Conservation (phyloP, 2,329 filamentous ascomycete species). For the Aspergillus sp. region DNA sequence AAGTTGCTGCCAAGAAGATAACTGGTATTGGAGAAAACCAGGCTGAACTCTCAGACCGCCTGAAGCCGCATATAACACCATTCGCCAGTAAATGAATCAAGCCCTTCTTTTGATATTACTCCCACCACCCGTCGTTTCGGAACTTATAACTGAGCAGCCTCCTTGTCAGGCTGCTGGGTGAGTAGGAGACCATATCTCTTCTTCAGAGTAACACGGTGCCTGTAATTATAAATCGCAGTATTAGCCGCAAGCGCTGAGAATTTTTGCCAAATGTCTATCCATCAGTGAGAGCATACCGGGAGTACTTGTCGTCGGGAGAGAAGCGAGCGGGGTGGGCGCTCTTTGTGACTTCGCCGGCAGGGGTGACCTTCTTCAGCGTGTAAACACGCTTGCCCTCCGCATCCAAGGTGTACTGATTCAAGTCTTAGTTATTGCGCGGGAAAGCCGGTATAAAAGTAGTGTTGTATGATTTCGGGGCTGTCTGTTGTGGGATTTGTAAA, state of each 20-base stretch:
- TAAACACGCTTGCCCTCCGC: slow-evolving; percentile 84
- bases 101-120: slow-evolving; percentile 32
- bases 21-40: slow-evolving; percentile 20
- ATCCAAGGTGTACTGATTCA: slow-evolving; percentile 75
- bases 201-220: slow-evolving; percentile 93
- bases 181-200: slow-evolving; percentile 87
- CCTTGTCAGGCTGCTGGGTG: slow-evolving; percentile 68
- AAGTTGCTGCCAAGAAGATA: background rate
- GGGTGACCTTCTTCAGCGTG: slow-evolving; percentile 80
- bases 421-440: slow-evolving; percentile 8
- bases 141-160: slow-evolving; percentile 38
- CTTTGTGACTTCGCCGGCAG: slow-evolving; percentile 84
- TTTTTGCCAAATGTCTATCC: slow-evolving; percentile 2
- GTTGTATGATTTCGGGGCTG: background rate
- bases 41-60: slow-evolving; percentile 30
- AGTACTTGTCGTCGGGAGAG: slow-evolving; percentile 98
- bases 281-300: slow-evolving; percentile 55
- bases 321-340: slow-evolving; percentile 95
- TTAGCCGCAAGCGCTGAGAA: background rate
- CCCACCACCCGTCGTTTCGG: slow-evolving; percentile 19
- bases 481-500: background rate
- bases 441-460: background rate
- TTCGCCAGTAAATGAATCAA: slow-evolving; percentile 40
- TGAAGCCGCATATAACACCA: slow-evolving; percentile 43
- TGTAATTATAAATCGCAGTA: slow-evolving; percentile 36